phyloP scores from a whole-genome alignment of 257 asterid species.

The Scutellaria galericulata region DNA sequence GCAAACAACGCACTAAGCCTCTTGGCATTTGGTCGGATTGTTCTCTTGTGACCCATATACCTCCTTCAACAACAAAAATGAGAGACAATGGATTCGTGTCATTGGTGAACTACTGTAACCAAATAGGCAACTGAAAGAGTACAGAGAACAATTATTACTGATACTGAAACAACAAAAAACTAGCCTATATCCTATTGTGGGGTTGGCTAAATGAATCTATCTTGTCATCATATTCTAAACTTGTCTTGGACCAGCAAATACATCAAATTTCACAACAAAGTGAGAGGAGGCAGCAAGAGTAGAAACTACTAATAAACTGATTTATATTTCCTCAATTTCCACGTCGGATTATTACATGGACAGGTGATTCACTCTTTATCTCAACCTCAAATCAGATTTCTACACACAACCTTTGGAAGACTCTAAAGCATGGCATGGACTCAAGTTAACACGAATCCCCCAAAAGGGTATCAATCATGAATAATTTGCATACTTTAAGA shows the following conservation, averaged over 20 bases:
- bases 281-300: too few species aligned
- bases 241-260: not conserved
- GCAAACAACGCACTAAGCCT: slow-evolving; percentile 80
- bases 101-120: not conserved
- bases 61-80: slow-evolving; percentile 61
- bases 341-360: too few species aligned
- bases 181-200: not conserved
- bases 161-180: not conserved
- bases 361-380: not conserved
- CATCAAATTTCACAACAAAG: not conserved
- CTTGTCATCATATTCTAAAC: not conserved
- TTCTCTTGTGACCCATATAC: slow-evolving; percentile 95
- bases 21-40: slow-evolving; percentile 93
- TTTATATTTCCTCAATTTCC: not conserved
- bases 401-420: not conserved
- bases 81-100: slow-evolving; percentile 24
- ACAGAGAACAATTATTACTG: slow-evolving; percentile 1
- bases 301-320: not conserved
- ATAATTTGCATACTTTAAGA: slow-evolving; percentile 1
- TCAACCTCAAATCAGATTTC: not conserved
- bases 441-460: not conserved
- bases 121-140: not conserved
- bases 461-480: slow-evolving; percentile 3
- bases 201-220: not conserved
- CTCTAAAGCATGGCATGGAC: not conserved